phyloP scores from a whole-genome alignment of 768 basidiomycete species.

The Serpula lacrymans region DNA sequence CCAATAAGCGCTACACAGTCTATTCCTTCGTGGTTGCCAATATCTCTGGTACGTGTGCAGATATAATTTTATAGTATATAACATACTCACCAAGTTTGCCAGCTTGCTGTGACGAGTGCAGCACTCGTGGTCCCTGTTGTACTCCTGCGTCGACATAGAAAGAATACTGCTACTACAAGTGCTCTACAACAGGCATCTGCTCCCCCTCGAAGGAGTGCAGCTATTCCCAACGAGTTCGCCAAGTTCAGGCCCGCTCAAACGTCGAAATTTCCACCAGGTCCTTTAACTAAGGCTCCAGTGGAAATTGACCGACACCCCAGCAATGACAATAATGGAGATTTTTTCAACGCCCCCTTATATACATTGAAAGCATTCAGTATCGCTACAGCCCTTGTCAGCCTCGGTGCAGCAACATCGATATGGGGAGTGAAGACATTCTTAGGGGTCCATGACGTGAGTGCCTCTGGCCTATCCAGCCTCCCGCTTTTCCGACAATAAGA shows the following conservation, averaged over 20 bases:
- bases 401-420: constrained; percentile 42
- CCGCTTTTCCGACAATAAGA: constrained; percentile 1
- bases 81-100: constrained; percentile 28
- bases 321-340: constrained; percentile 17
- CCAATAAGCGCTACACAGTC: too few relatives aligned
- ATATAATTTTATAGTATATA: constrained; percentile 11
- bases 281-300: neutral
- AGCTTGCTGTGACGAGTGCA: constrained; percentile 12
- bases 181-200: too few relatives aligned
- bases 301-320: neutral
- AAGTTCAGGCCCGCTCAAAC: neutral
- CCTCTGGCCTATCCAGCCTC: constrained; percentile 1
- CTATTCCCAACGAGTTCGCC: neutral
- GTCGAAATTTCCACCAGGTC: neutral
- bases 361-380: constrained; percentile 63
- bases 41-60: too few relatives aligned
- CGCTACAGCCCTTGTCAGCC: constrained; percentile 57
- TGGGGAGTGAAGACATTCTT: constrained; percentile 49
- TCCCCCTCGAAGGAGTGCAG: constrained; percentile 9
- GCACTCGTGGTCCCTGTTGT: constrained; percentile 12
- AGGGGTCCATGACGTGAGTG: constrained; percentile 54
- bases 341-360: constrained; percentile 50
- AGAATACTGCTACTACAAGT: constrained; percentile 1
- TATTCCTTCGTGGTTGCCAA: too few relatives aligned
- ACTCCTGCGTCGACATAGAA: constrained; percentile 10